Evolutionary conservation across 2,329 filamentous ascomycete genomes (phyloP).

Genomic region (Hypocreales sp.): DNA sequence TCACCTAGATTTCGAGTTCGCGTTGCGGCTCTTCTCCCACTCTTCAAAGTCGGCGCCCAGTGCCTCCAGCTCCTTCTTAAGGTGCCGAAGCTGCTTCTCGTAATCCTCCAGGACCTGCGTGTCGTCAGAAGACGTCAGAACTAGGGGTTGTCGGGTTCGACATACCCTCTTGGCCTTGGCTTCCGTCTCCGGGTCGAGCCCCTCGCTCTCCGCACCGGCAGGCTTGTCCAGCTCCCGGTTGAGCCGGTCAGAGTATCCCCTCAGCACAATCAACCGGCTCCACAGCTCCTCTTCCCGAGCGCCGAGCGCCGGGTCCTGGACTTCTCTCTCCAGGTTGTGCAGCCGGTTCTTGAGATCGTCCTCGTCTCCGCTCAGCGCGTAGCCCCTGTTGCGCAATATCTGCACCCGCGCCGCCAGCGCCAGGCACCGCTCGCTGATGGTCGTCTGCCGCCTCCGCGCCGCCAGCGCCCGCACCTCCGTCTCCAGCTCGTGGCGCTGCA

Average conservation of each 20-base stretch:
- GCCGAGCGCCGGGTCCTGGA: slow-evolving; percentile 59
- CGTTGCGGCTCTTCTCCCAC: slow-evolving; percentile 36
- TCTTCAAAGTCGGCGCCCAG: slow-evolving; percentile 40
- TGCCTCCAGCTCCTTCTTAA: slow-evolving; percentile 57
- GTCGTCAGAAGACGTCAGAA: not conserved
- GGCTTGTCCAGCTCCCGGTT: slow-evolving; percentile 60
- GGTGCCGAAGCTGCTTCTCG: slow-evolving; percentile 61
- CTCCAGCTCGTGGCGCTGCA: slow-evolving; percentile 62
- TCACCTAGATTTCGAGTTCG: slow-evolving; percentile 18
- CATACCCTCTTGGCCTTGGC: slow-evolving; percentile 59
- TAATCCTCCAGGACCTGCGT: slow-evolving; percentile 55
- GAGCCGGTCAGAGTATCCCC: slow-evolving; percentile 56
- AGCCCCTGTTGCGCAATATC: slow-evolving; percentile 66
- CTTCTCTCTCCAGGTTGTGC: slow-evolving; percentile 48
- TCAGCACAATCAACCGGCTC: slow-evolving; percentile 62
- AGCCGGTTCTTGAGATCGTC: slow-evolving; percentile 64
- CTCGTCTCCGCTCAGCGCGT: slow-evolving; percentile 64
- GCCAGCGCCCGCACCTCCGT: slow-evolving; percentile 60
- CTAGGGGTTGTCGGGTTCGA: slow-evolving; percentile 3
- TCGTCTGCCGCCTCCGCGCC: slow-evolving; percentile 55
- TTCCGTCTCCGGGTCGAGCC: slow-evolving; percentile 54
- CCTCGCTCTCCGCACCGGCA: slow-evolving; percentile 36
- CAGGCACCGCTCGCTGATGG: slow-evolving; percentile 57
- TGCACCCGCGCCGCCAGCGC: slow-evolving; percentile 67
- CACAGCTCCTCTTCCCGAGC: slow-evolving; percentile 74